phyloP scores from a whole-genome alignment of 108 stramenopile species.

The Parmales sp. region DNA sequence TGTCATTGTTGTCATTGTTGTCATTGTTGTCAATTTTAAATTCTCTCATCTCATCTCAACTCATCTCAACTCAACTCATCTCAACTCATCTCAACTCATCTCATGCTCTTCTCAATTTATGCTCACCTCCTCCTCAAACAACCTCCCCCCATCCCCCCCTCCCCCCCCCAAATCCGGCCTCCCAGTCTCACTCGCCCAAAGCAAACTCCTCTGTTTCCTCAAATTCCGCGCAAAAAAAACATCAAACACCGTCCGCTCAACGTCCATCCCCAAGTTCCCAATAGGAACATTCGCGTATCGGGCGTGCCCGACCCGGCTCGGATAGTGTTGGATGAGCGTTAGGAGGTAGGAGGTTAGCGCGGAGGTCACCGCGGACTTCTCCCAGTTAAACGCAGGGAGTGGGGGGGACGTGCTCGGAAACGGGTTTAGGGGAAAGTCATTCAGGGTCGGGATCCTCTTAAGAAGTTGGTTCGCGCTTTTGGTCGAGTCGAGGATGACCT shows the following conservation, averaged over 20 bases:
- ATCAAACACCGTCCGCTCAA: constrained; percentile 64
- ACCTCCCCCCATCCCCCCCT: constrained; percentile 20
- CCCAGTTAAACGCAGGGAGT: constrained; percentile 84
- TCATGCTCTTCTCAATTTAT: too few relatives aligned
- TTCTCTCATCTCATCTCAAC: too few relatives aligned
- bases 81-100: too few relatives aligned
- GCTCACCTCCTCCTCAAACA: constrained; percentile 4
- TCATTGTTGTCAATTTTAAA: too few relatives aligned
- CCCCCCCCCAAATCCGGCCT: constrained; percentile 78
- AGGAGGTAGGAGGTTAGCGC: constrained; percentile 64
- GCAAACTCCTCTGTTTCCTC: constrained; percentile 62
- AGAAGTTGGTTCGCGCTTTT: constrained; percentile 45
- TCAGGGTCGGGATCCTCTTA: constrained; percentile 54
- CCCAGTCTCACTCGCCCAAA: constrained; percentile 78
- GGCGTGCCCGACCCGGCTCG: constrained; percentile 60
- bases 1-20: too few relatives aligned
- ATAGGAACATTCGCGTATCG: constrained; percentile 82
- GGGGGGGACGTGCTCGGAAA: constrained; percentile 68
- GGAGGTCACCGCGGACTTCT: constrained; percentile 67
- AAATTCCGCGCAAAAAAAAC: constrained; percentile 63
- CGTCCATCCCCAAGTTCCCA: constrained; percentile 77
- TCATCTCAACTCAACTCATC: too few relatives aligned
- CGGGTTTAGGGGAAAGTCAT: constrained; percentile 67
- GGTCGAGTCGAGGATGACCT: constrained; percentile 60
- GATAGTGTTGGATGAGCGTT: constrained; percentile 68